These are phyloP conservation scores for Pestalotiopsis sp. DNA, from an alignment of 2,329 filamentous ascomycete genomes.

Conservation along the genomic window DNA sequence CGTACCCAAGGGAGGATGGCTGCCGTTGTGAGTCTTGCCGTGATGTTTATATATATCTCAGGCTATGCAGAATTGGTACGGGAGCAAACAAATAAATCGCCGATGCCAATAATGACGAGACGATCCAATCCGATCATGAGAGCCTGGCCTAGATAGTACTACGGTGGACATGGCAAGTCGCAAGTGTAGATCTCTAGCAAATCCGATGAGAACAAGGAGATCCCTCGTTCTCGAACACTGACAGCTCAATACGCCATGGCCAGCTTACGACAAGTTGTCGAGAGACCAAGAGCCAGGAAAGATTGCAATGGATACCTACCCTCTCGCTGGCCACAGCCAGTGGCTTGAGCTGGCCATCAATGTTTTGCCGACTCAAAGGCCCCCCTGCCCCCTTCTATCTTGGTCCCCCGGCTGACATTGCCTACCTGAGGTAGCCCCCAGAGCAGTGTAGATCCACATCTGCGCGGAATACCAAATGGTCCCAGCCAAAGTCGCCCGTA, in stretches of 20 bases:
- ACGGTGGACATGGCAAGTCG: neutral
- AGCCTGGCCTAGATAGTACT: neutral
- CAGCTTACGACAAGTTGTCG: neutral
- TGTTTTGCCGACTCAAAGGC: neutral
- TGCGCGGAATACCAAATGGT: neutral
- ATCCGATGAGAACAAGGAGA: neutral
- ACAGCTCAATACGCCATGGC: neutral
- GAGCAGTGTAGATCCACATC: neutral
- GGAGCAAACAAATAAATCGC: neutral
- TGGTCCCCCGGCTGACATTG: neutral
- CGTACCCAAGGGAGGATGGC: neutral
- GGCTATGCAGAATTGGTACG: neutral
- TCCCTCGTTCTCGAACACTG: neutral
- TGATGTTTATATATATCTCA: neutral
- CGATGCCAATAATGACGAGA: neutral
- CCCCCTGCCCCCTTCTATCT: neutral
- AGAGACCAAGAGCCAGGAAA: neutral
- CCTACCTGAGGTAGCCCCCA: neutral
- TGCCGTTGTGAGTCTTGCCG: neutral
- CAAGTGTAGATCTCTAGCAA: neutral
- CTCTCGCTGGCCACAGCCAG: neutral
- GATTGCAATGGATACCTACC: neutral
- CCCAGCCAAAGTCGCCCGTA: neutral
- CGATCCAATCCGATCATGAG: neutral
- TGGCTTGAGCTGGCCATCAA: neutral